Percentiles rank a stretch among this genome's conserved stretches.
Evolutionary conservation across 441 rosid genomes (phyloP).

Genomic region (Pelargonium australe): DNA sequence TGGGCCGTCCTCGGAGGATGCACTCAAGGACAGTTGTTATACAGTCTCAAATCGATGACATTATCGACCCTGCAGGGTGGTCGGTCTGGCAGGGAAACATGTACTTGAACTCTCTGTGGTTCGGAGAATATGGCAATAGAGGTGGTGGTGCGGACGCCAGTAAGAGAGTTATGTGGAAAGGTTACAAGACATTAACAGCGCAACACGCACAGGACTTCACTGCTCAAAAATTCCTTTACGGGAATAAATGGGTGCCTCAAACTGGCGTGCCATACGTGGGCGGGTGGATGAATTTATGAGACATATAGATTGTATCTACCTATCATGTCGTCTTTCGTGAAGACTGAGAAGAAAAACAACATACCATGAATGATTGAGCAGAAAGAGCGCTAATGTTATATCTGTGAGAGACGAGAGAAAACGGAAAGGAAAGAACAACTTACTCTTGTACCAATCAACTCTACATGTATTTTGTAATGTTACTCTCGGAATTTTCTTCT

Average conservation of each 20-base stretch:
- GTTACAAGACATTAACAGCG: neutral
- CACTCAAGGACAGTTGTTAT: constrained; percentile 42
- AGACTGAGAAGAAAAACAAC: too few relatives aligned
- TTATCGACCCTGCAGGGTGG: constrained; percentile 47
- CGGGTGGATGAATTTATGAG: neutral
- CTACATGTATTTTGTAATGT: too few relatives aligned
- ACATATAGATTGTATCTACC: too few relatives aligned
- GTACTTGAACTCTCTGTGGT: constrained; percentile 27
- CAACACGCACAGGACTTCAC: neutral
- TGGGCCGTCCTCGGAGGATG: constrained; percentile 47
- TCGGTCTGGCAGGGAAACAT: constrained; percentile 1
- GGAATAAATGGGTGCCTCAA: neutral
- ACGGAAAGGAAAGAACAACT: too few relatives aligned
- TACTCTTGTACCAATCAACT: too few relatives aligned
- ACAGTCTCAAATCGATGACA: constrained; percentile 33
- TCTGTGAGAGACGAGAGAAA: too few relatives aligned
- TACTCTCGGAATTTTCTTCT: too few relatives aligned
- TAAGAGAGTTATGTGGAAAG: neutral
- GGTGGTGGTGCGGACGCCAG: neutral
- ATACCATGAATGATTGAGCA: too few relatives aligned
- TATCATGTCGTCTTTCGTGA: too few relatives aligned
- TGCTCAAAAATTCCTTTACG: neutral
- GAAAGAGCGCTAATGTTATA: too few relatives aligned
- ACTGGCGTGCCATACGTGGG: neutral
- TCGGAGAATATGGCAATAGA: constrained; percentile 28